Evolutionary conservation across 257 asterid species (phyloP).

Genomic region (Nicotiana noctiflora): DNA sequence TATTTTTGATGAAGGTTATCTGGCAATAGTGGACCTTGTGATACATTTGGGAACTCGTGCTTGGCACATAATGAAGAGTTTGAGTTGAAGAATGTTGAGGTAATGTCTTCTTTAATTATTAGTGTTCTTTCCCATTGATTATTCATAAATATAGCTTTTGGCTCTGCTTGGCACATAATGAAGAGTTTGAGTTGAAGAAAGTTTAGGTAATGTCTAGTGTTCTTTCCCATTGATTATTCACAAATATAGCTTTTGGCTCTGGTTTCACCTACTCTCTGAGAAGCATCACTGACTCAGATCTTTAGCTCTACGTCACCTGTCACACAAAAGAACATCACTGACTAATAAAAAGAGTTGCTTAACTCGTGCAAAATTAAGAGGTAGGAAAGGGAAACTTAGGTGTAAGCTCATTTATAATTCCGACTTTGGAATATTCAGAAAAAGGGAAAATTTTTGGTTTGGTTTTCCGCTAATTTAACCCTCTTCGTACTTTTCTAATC

Average conservation of each 20-base stretch:
- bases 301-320: too few species aligned
- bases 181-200: slow-evolving; percentile 74
- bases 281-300: too few species aligned
- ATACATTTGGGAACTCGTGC: slow-evolving; percentile 84
- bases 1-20: slow-evolving; percentile 39
- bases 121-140: neutral
- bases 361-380: neutral
- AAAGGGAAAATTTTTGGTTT: too few species aligned
- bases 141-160: neutral
- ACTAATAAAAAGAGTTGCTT: neutral
- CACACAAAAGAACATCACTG: neutral
- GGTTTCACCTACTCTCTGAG: neutral
- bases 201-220: slow-evolving; percentile 55
- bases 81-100: slow-evolving; percentile 86
- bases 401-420: too few species aligned
- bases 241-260: neutral
- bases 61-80: slow-evolving; percentile 83
- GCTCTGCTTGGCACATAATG: slow-evolving; percentile 56
- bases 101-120: slow-evolving; percentile 12
- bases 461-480: too few species aligned
- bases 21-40: slow-evolving; percentile 88
- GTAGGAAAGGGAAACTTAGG: too few species aligned
- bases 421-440: too few species aligned
- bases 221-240: neutral
- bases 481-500: too few species aligned